A percentile compares a stretch with the other conserved stretches of the same genome.
phyloP scores from a whole-genome alignment of 2,329 filamentous ascomycete species.

The Alternaria tenuissima region DNA sequence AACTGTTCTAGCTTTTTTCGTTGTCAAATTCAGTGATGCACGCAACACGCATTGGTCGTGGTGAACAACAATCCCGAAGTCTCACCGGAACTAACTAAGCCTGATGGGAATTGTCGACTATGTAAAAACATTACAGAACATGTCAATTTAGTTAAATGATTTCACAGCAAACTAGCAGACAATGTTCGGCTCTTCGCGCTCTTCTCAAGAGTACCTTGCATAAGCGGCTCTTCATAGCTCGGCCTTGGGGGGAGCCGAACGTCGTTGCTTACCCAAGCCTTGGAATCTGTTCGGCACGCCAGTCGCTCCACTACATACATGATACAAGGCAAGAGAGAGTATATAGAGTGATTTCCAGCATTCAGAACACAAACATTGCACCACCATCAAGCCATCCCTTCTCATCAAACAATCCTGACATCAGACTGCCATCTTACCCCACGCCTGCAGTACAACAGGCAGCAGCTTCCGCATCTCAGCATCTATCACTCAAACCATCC shows the following conservation, averaged over 20 bases:
- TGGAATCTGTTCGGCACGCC: not conserved
- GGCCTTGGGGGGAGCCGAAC: constrained; percentile 17
- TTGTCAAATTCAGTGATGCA: not conserved
- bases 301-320: not conserved
- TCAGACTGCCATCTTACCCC: not conserved
- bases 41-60: not conserved
- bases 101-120: not conserved
- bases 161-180: not conserved
- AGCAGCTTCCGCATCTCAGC: not conserved
- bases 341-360: not conserved
- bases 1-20: not conserved
- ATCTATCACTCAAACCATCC: not conserved
- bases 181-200: constrained; percentile 5
- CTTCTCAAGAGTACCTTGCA: not conserved
- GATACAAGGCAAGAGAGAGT: not conserved
- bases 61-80: not conserved
- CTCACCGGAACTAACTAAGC: not conserved
- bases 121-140: not conserved
- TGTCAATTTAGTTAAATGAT: not conserved
- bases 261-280: not conserved
- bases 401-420: not conserved
- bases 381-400: not conserved
- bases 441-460: not conserved
- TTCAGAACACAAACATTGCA: not conserved
- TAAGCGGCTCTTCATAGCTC: constrained; percentile 12